phyloP scores from a whole-genome alignment of 345 rosid genomes.

The Lumnitzera littorea region DNA sequence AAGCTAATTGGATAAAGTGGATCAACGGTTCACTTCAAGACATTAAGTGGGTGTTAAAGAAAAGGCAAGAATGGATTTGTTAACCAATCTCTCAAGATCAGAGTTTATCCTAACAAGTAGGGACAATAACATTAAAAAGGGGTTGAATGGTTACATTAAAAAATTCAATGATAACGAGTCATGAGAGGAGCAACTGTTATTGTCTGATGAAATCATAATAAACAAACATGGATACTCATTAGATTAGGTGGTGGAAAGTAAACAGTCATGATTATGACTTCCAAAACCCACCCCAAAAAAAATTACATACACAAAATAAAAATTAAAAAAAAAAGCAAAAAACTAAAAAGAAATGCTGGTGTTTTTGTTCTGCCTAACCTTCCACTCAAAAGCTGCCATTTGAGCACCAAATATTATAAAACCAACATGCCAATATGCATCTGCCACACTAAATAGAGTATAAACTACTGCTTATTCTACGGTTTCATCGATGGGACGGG shows the following conservation, averaged over 20 bases:
- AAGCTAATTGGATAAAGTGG: background rate
- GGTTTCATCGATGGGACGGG: background rate
- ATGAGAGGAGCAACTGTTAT: slow-evolving; percentile 13
- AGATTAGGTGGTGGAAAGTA: slow-evolving; percentile 34
- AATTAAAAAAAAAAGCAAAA: too few species aligned
- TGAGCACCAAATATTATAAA: too few species aligned
- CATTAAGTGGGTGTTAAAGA: too few species aligned
- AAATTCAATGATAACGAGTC: slow-evolving; percentile 22
- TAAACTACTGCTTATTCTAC: background rate
- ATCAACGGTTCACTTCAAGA: background rate
- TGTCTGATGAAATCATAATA: slow-evolving; percentile 11
- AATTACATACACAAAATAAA: too few species aligned
- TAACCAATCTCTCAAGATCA: slow-evolving; percentile 7
- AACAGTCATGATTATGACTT: slow-evolving; percentile 19
- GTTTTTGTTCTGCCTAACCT: slow-evolving; percentile 4
- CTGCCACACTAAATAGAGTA: too few species aligned
- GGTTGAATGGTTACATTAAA: slow-evolving; percentile 34
- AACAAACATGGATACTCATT: slow-evolving; percentile 16
- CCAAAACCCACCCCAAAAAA: background rate
- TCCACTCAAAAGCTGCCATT: too few species aligned
- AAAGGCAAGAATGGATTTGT: background rate
- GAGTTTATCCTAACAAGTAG: slow-evolving; percentile 20
- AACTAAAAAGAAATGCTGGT: background rate
- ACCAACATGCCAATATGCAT: too few species aligned
- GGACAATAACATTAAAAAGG: slow-evolving; percentile 23